Base-by-base conservation (phyloP, 345 rosid species). In the Moringa oleifera region DNA sequence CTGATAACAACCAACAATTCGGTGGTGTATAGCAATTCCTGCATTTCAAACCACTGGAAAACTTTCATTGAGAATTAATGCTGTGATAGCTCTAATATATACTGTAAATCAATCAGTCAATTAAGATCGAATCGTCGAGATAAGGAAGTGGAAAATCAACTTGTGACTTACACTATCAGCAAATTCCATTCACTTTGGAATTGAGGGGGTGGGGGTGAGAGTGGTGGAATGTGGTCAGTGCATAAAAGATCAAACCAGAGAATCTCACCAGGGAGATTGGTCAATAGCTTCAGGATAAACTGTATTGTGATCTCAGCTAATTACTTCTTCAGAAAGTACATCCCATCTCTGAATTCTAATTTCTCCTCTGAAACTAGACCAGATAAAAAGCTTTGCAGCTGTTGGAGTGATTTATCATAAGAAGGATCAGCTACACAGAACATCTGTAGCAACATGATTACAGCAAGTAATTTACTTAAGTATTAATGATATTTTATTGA, bases 381-480 rank as follows among this genome's bases (percentile, higher is more conserved):
- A 37, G 85, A 83, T 60, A 94, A 81, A 76, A 94, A 94, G 78
- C 92, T 85, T 72, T 94, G 97, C 61, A 94, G 84, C 67, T 88
- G 96, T 72, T 94, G 97, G 59, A 88, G 79, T 18, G 95, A 88
- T 78, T 94, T 94, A 73, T 94, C 96, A 49, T 90, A 94, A 18
- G 85, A 58, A 66, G 99, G 95, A 81, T 88, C 97, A 23, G 88
- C 96, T 10, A 88, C 82, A 77, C 96, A 94, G 63, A 94, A 90
- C 89, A 94, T 90, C 97, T 94, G 82, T 75, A 68, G 49, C 53
- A 71, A 68, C 33, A 19, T 12, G 6, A 23, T 20, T 19, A n/a
- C 25, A 61, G n/a, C 23, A 41, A 41, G 47, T 41, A 41, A 41
- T 15, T 1, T 41, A 1, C 12, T 1, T 41, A 9, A 41, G 17